Evolutionary conservation across 2,329 filamentous ascomycete species (phyloP), one percentile per base, ranked within the genome.

Genomic region (Phaeoacremonium minimum): DNA sequence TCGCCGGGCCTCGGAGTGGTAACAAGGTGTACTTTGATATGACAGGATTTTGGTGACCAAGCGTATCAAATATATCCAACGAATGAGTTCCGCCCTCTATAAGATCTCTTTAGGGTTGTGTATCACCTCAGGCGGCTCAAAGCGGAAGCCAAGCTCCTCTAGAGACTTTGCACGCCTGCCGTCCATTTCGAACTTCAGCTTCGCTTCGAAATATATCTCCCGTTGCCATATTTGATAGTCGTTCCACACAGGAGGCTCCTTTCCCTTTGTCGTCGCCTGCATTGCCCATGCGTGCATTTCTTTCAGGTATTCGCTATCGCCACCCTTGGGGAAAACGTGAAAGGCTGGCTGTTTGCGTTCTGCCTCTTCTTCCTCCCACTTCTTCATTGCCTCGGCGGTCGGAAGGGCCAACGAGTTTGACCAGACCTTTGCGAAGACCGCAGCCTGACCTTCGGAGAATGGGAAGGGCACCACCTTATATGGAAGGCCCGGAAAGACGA

Each of bases 381-480:
- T 51, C 37, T 69, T 58, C 83, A 96, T 94, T 35, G 79, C 77
- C 1, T 64, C 53, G 2, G 55, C 56, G 0, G 75, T 52, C 1
- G 89, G 89, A 7, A 95, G 64, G 0, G 61, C 44, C 1, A 95
- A 64, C 1, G 77, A 65, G 20, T 85, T 84, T 1, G 87, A 77
- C 75, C 87, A 95, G 1, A 90, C 74, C 2, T 87, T 77, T 3
- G 89, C 79, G 31, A 94, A 70, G 1, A 87, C 75, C 0, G 89
- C 84, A 1, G 80, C 80, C 59, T 96, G 90, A 6, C 77, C 80
- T 62, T 96, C 88, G 0, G 82, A 74, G 2, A 93, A 51, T 0
- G 87, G 83, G 55, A 95, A 95, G 0, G 91, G 91, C n/a, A 94
- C 84, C n/a, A 93, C 77, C 47, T 84, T 85, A 53, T 89, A 83